Base-by-base conservation (phyloP, 495 filamentous ascomycete genomes). In the Wilcoxina mikolae region DNA sequence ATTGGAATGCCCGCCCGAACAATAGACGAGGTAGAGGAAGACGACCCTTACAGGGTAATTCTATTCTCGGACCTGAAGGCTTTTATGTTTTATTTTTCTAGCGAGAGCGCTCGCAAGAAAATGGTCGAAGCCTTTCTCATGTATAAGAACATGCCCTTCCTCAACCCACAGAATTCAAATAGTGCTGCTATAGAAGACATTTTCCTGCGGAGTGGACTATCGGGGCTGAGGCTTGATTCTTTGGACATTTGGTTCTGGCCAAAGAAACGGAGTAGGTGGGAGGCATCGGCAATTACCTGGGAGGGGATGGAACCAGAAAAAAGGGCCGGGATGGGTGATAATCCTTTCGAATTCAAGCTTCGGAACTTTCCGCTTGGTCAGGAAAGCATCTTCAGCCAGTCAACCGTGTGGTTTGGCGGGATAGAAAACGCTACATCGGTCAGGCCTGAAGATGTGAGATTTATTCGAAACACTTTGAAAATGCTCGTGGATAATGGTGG, bases 41-140 rank as follows among this genome's bases (percentile, higher is more conserved):
- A 89, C 54, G 90, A 94, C 59, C 83, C 86, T 4, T 91, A 77
- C 60, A 73, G 83, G 35, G 76, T 88, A 3, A 73, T 94, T 42
- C 73, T 95, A 54, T 84, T 80, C 55, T 80, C 80, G 10, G 91
- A 96, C 66, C 71, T 95, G 12, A 67, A 76, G 57, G 71, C 77
- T 1, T 72, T 80, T 42, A 56, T 94, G 27, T 65, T 78, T n/a
- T 68, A 69, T 51, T 71, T 84, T 38, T 74, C 74, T 9, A 29
- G 48, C 1, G 55, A 65, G 0, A 47, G 67, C 7, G 60, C 76
- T 0, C 71, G 61, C n/a, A 42, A 65, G 9, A 65, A 68, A 53
- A 55, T 90, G 11, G 33, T 88, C 25, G 75, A 87, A 58, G 75
- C 75, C 15, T 86, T 87, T 57, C 65, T 88, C 4, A 68, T 76